Percentiles rank a stretch among this genome's conserved stretches.
Conservation (phyloP, 768 basidiomycete species). For the Hygrocybe coccinea region DNA sequence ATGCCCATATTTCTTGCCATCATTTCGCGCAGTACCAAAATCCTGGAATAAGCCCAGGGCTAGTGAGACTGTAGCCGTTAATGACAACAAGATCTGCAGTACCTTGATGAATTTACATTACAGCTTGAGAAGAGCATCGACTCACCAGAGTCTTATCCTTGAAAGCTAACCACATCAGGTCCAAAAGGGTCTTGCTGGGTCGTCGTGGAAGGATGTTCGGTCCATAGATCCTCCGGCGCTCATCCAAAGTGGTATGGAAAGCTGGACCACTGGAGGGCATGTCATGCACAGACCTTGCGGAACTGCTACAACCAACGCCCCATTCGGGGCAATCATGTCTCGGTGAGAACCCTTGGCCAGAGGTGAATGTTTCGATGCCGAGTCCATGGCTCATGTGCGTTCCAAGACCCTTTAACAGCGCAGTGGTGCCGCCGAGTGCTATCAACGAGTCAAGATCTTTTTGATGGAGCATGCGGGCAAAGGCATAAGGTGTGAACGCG, state of each 20-base stretch:
- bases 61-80: constrained; percentile 88
- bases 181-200: constrained; percentile 62
- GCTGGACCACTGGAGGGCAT: constrained; percentile 20
- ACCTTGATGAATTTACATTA: no score
- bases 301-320: not conserved
- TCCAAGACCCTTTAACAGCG: constrained; percentile 69
- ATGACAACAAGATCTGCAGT: constrained; percentile 73
- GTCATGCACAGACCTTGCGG: constrained; percentile 17
- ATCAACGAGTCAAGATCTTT: constrained; percentile 68
- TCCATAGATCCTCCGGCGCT: constrained; percentile 69
- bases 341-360: constrained; percentile 2
- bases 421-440: constrained; percentile 64
- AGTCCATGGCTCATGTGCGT: constrained; percentile 52
- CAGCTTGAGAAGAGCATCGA: constrained; percentile 17
- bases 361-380: constrained; percentile 28
- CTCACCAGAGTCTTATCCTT: constrained; percentile 87
- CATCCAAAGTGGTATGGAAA: constrained; percentile 48
- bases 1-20: constrained; percentile 76
- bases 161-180: constrained; percentile 79
- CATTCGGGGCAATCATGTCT: not conserved
- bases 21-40: constrained; percentile 63
- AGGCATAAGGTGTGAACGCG: constrained; percentile 60
- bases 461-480: constrained; percentile 86
- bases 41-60: constrained; percentile 93
- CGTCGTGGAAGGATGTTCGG: constrained; percentile 68